These are phyloP conservation scores for Hypomyces perniciosus DNA, from an alignment of 2,329 filamentous ascomycete genomes.

Conservation along the genomic window DNA sequence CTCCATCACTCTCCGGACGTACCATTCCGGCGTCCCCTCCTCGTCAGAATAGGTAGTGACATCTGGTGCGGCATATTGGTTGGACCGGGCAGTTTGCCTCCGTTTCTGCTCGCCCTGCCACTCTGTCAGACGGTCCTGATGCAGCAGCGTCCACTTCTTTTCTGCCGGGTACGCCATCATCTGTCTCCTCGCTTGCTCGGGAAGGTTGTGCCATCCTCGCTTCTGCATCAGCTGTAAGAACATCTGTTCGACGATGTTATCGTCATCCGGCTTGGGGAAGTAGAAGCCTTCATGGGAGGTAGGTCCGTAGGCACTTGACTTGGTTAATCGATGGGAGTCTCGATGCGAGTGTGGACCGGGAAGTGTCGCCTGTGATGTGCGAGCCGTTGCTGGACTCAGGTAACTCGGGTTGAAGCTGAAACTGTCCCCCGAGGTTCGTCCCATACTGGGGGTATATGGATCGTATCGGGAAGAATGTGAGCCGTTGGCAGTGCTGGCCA, in stretches of 20 bases:
- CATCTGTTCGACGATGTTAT: constrained; percentile 80
- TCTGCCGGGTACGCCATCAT: constrained; percentile 92
- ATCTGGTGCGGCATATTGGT: constrained; percentile 62
- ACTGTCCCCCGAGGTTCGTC: constrained; percentile 49
- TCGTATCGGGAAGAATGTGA: constrained; percentile 57
- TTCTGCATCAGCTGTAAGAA: constrained; percentile 95
- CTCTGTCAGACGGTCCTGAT: constrained; percentile 90
- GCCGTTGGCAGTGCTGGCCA: constrained; percentile 44
- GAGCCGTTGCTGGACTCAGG: constrained; percentile 17
- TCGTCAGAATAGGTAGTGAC: constrained; percentile 79
- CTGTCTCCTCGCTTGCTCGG: constrained; percentile 87
- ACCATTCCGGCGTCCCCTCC: constrained; percentile 96
- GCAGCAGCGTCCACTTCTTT: constrained; percentile 96
- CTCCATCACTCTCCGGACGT: constrained; percentile 93
- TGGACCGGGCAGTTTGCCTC: constrained; percentile 65
- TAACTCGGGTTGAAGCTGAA: constrained; percentile 44
- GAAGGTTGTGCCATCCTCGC: constrained; percentile 93
- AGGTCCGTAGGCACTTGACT: constrained; percentile 35
- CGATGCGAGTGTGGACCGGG: constrained; percentile 45
- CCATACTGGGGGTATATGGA: constrained; percentile 51
- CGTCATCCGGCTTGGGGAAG: constrained; percentile 70
- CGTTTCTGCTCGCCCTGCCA: constrained; percentile 93
- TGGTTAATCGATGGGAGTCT: constrained; percentile 53
- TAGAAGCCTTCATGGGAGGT: constrained; percentile 47
- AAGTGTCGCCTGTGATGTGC: constrained; percentile 41